Evolutionary conservation across 2,329 filamentous ascomycete species (phyloP), one percentile per base, ranked within the genome.

Genomic region (Aspergillus quadricinctus): DNA sequence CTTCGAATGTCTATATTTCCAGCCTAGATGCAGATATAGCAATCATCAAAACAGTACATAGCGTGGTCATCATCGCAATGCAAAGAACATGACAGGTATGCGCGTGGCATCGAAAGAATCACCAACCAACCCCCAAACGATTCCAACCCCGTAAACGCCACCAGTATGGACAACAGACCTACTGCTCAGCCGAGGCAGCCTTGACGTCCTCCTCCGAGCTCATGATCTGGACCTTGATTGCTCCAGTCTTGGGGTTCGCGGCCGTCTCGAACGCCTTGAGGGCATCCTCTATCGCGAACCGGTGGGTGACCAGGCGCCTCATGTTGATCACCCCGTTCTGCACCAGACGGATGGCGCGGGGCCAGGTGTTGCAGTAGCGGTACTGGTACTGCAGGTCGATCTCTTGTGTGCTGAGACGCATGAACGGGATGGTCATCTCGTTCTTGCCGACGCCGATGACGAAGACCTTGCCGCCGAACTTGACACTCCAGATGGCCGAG

Each of bases 381-480:
- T 97, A 97, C 79, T 97, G 93, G 75, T 97, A 94, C 78, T 96
- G 90, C 58, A 97, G 80, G 76, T 97, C 93, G 65, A 97, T 89
- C 78, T 97, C 94, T 61, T 90, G 84, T 5, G 92, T 93, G 67
- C 88, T 93, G 56, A 93, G 83, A 52, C 91, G 80, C 93, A 97
- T 97, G 75, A 97, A 97, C 28, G 93, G 93, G 61, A 97, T 88
- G 75, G 85, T 91, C 80, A 97, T 94, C 80, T 97, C 90, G 73
- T 94, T 92, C 81, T 89, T 93, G 64, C 93, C 94, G 2, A 97
- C 92, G 43, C 93, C 93, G 63, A 97, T 95, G 61, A 97, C 88
- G 71, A 97, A 97, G 53, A 97, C 93, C 77, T 95, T 96, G 66
- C 94, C 93, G 63, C 93, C 94, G 69, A 97, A 97, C 78, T 93